These are phyloP conservation scores for Lactarius evosmus DNA, from an alignment of 768 basidiomycete species.

Conservation along the genomic window DNA sequence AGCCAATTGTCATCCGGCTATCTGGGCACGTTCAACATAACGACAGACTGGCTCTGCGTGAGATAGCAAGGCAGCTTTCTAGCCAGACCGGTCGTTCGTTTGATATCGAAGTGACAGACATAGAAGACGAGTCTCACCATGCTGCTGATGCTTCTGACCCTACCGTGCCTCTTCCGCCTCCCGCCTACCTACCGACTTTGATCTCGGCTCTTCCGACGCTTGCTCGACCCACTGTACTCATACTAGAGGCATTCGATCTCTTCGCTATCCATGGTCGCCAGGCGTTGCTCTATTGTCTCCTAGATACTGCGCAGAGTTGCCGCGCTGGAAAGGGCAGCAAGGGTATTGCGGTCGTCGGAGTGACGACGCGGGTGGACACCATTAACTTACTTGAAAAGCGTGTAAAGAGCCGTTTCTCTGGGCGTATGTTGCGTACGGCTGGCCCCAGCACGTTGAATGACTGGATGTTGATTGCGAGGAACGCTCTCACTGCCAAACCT, in stretches of 20 bases:
- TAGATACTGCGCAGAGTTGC: slow-evolving; percentile 91
- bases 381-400: slow-evolving; percentile 90
- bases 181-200: slow-evolving; percentile 68
- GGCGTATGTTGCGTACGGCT: slow-evolving; percentile 77
- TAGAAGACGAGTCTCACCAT: slow-evolving; percentile 43
- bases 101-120: slow-evolving; percentile 33
- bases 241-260: slow-evolving; percentile 91
- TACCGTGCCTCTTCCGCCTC: slow-evolving; percentile 47
- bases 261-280: slow-evolving; percentile 92
- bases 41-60: slow-evolving; percentile 87
- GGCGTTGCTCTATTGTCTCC: slow-evolving; percentile 87
- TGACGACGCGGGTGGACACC: slow-evolving; percentile 84
- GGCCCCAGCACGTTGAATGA: slow-evolving; percentile 49
- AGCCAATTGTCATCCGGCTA: slow-evolving; percentile 73
- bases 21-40: slow-evolving; percentile 83
- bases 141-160: slow-evolving; percentile 41
- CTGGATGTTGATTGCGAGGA: slow-evolving; percentile 51
- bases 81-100: slow-evolving; percentile 69
- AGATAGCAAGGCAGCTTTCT: slow-evolving; percentile 82
- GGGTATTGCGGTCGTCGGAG: slow-evolving; percentile 82
- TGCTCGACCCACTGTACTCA: slow-evolving; percentile 70
- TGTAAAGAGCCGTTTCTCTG: slow-evolving; percentile 96
- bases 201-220: slow-evolving; percentile 78
- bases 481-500: slow-evolving; percentile 41
- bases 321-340: slow-evolving; percentile 53